These are phyloP conservation scores for Schizophyllum amplum DNA, from an alignment of 1,284 basidiomycete species.

Conservation along the genomic window DNA sequence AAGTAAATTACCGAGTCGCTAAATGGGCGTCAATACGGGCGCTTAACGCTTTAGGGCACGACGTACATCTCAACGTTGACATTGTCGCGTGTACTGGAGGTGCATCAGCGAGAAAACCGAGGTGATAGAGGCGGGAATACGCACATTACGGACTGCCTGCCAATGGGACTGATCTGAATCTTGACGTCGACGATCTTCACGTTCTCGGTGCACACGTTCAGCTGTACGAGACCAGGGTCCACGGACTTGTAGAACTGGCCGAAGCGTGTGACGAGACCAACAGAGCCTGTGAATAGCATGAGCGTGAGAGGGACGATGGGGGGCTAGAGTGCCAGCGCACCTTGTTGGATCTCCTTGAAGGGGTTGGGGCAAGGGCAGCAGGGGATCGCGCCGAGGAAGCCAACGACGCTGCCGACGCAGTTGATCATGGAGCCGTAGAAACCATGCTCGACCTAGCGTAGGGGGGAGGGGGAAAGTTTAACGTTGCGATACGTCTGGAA, in stretches of 20 bases:
- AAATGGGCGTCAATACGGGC: slow-evolving; percentile 12
- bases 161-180: slow-evolving; percentile 86
- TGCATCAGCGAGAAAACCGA: background rate
- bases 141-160: slow-evolving; percentile 75
- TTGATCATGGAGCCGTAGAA: slow-evolving; percentile 81
- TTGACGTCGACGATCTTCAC: slow-evolving; percentile 88
- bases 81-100: slow-evolving; percentile 71
- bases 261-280: slow-evolving; percentile 87
- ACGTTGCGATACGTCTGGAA: slow-evolving; percentile 1
- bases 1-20: slow-evolving; percentile 90
- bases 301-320: slow-evolving; percentile 5
- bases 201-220: slow-evolving; percentile 90
- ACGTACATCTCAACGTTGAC: slow-evolving; percentile 78
- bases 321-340: slow-evolving; percentile 24
- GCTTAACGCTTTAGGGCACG: background rate
- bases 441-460: slow-evolving; percentile 71
- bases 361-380: slow-evolving; percentile 81
- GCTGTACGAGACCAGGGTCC: slow-evolving; percentile 86
- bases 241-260: slow-evolving; percentile 94
- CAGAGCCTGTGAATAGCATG: slow-evolving; percentile 48
- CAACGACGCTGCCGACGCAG: slow-evolving; percentile 48
- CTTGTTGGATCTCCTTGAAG: slow-evolving; percentile 77
- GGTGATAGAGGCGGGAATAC: slow-evolving; percentile 11
- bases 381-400: slow-evolving; percentile 73
- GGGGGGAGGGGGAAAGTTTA: background rate